These are phyloP conservation scores for Rosa lucieae DNA, from an alignment of 306 rosid genomes.

Conservation along the genomic window DNA sequence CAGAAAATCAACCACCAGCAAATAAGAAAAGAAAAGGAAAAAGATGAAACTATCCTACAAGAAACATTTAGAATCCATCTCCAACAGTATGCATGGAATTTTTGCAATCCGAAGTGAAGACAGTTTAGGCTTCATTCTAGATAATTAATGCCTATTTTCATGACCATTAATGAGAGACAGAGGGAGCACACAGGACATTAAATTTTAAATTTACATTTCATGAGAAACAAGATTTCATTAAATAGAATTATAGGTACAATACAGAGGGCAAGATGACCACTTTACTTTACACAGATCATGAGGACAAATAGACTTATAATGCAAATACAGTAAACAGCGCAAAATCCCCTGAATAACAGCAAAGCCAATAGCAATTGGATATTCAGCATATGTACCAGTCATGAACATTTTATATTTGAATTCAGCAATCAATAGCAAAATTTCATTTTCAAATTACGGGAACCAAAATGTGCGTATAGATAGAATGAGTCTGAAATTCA, in stretches of 20 bases:
- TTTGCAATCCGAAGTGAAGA: not conserved
- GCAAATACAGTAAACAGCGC: not conserved
- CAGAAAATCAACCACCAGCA: slow-evolving; percentile 1
- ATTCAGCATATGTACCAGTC: not conserved
- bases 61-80: not conserved
- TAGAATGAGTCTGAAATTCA: not conserved
- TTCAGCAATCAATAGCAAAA: not conserved
- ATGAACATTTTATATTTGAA: not conserved
- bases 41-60: not conserved
- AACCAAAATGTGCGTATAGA: not conserved
- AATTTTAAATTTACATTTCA: not conserved
- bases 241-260: not conserved
- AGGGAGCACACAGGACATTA: not conserved
- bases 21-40: not conserved
- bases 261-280: not conserved
- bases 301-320: not conserved
- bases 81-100: not conserved
- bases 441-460: not conserved
- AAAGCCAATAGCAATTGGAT: not conserved
- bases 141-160: not conserved
- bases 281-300: not conserved
- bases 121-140: not conserved
- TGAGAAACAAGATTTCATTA: not conserved
- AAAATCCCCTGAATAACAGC: not conserved
- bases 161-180: not conserved